Percentiles rank a stretch among this genome's conserved stretches.
phyloP scores from a whole-genome alignment of 805 yeast species.

The Saccharomycopsis fermentans region DNA sequence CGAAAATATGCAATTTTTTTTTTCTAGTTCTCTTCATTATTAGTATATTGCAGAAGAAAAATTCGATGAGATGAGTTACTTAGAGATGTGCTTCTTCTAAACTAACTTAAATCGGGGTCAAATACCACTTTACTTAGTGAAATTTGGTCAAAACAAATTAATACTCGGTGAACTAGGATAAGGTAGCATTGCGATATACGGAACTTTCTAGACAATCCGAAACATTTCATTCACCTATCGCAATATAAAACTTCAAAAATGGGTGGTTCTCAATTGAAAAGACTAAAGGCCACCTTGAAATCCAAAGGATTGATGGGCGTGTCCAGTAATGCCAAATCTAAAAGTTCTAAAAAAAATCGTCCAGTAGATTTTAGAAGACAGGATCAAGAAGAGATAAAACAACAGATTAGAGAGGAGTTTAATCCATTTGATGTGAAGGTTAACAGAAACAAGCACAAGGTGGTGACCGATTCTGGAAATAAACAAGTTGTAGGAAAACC shows the following conservation, averaged over 20 bases:
- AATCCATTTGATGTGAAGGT: slow-evolving; percentile 81
- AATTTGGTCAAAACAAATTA: too few relatives aligned
- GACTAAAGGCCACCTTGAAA: slow-evolving; percentile 66
- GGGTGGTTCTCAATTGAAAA: slow-evolving; percentile 86
- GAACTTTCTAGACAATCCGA: too few relatives aligned
- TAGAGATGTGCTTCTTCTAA: too few relatives aligned
- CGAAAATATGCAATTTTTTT: neutral
- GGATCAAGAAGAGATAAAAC: slow-evolving; percentile 47
- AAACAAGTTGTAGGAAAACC: slow-evolving; percentile 50
- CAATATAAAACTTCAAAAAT: too few relatives aligned
- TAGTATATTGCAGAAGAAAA: neutral
- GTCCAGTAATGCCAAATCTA: slow-evolving; percentile 53
- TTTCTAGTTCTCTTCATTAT: neutral
- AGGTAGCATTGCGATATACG: too few relatives aligned
- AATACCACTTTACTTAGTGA: too few relatives aligned
- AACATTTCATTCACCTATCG: too few relatives aligned
- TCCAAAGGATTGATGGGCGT: slow-evolving; percentile 82
- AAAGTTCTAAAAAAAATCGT: slow-evolving; percentile 30
- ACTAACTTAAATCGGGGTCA: neutral
- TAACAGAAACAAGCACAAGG: slow-evolving; percentile 52
- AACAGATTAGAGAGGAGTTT: slow-evolving; percentile 67
- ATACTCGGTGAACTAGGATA: too few relatives aligned
- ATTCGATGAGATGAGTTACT: neutral
- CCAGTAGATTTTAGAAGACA: slow-evolving; percentile 63
- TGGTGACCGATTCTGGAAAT: slow-evolving; percentile 19